Percentiles rank a stretch among this genome's conserved stretches.
phyloP scores from a whole-genome alignment of 2,329 filamentous ascomycete genomes.

The Clonostachys rosea region DNA sequence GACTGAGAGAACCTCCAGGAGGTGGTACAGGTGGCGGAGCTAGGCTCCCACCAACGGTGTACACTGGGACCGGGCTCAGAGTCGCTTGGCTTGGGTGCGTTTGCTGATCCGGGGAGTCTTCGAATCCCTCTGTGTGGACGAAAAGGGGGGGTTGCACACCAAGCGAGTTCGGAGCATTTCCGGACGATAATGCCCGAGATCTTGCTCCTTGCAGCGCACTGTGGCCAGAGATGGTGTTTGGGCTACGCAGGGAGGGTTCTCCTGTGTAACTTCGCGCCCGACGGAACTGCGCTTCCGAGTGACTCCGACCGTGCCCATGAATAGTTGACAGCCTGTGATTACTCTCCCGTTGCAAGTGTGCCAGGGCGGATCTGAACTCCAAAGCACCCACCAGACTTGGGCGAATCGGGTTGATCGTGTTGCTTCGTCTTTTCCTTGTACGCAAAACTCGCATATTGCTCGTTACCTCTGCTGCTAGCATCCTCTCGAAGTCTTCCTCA shows the following conservation, averaged over 20 bases:
- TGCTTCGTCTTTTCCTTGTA: constrained; percentile 58
- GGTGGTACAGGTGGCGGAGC: constrained; percentile 27
- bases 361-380: constrained; percentile 87
- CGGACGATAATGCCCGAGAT: constrained; percentile 40
- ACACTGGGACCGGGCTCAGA: constrained; percentile 21
- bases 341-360: constrained; percentile 78
- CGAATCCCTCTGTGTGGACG: constrained; percentile 5
- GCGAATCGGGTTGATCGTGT: constrained; percentile 79
- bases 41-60: constrained; percentile 31
- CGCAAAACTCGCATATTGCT: constrained; percentile 89
- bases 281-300: constrained; percentile 24
- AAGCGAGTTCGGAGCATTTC: constrained; percentile 21
- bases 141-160: not conserved
- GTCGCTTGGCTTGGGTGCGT: constrained; percentile 9
- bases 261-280: not conserved
- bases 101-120: not conserved
- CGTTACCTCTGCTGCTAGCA: constrained; percentile 76
- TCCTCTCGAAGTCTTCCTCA: constrained; percentile 52
- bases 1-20: not conserved
- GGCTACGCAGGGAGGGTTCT: not conserved
- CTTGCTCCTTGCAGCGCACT: constrained; percentile 6
- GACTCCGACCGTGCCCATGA: constrained; percentile 57
- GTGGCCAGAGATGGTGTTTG: not conserved
- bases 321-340: constrained; percentile 70
- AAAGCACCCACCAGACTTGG: constrained; percentile 90